Evolutionary conservation across 2,329 filamentous ascomycete species (phyloP).

Genomic region (Colletotrichum eleusines): DNA sequence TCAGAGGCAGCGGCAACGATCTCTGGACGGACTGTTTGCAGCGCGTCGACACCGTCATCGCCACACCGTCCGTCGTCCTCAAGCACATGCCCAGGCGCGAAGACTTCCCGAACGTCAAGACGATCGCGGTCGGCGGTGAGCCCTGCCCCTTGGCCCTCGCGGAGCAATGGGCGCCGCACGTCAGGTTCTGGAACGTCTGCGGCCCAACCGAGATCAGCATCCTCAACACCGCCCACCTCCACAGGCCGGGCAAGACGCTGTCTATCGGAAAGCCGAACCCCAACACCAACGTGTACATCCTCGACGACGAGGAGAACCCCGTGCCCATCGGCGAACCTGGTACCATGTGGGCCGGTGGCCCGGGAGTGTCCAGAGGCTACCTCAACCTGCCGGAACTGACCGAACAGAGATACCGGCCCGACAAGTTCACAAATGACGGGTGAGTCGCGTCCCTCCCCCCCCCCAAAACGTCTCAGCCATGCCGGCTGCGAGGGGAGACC

Average conservation of each 20-base stretch:
- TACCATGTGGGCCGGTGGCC: constrained; percentile 68
- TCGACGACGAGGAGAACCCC: constrained; percentile 58
- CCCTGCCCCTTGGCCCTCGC: constrained; percentile 54
- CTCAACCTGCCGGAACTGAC: constrained; percentile 66
- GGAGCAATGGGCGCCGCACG: constrained; percentile 65
- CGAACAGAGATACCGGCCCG: constrained; percentile 60
- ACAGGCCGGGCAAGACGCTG: constrained; percentile 54
- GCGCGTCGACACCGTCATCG: constrained; percentile 43
- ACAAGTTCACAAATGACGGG: constrained; percentile 65
- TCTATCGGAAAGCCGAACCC: constrained; percentile 68
- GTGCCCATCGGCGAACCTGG: constrained; percentile 62
- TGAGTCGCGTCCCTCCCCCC: constrained; percentile 46
- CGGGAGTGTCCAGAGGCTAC: constrained; percentile 67
- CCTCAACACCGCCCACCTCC: constrained; percentile 60
- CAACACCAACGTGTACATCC: constrained; percentile 68
- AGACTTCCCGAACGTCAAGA: constrained; percentile 41
- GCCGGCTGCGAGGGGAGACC: not conserved
- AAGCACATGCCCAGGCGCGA: constrained; percentile 40
- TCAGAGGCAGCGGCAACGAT: constrained; percentile 43
- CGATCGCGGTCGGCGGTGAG: constrained; percentile 42
- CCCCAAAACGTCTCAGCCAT: not conserved
- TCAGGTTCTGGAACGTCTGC: constrained; percentile 67
- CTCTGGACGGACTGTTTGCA: constrained; percentile 40
- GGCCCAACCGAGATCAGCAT: constrained; percentile 72
- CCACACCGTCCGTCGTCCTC: constrained; percentile 41